Base-by-base conservation (phyloP, 2,329 filamentous ascomycete species). In the Cytospora leucostoma region DNA sequence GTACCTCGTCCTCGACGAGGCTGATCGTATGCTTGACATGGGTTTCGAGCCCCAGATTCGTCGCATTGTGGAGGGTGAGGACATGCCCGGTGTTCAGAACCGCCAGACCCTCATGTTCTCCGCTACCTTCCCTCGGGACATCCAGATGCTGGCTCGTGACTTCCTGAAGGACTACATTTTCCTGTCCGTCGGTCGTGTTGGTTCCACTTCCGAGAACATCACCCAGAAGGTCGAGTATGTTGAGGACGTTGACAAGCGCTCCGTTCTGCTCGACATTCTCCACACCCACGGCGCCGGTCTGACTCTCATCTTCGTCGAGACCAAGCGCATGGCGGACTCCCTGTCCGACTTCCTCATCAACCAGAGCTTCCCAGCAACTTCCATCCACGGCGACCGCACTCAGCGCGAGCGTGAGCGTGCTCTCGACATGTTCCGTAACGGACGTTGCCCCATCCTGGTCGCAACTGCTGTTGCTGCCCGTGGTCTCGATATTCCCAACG, bases 51-150 rank as follows among this genome's bases (percentile, higher is more conserved):
- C 95, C 73, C 95, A 99, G 82, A 99, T 99, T 75, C 93, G 95
- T 74, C 91, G 94, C 73, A 98, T 99, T 73, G 95, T 99, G 53
- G 94, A 98, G 80, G 93, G 93, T 66, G 95, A 98, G 81, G 95
- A 99, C 73, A 99, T 99, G 95, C 95, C 95, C 63, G 78, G 79
- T 59, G 91, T 94, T 66, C 81, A 88, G 69, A 82, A 85, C 71
- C 93, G 95, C 74, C 95, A 99, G 81, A 99, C 95, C 61, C 94
- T 99, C 83, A 99, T 99, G 95, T 99, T 99, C 78, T 99, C 95
- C 49, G 95, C 95, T 77, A 99, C 95, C 66, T 99, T 99, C 87
- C 95, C 95, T 66, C 92, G 94, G 71, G 95, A 99, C 77, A 99
- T 99, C 64, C 95, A 99, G 84, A 96, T 98, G 91, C 90, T 99